Base-by-base conservation (phyloP, 2,329 filamentous ascomycete species). In the Epichloe sylvatica region DNA sequence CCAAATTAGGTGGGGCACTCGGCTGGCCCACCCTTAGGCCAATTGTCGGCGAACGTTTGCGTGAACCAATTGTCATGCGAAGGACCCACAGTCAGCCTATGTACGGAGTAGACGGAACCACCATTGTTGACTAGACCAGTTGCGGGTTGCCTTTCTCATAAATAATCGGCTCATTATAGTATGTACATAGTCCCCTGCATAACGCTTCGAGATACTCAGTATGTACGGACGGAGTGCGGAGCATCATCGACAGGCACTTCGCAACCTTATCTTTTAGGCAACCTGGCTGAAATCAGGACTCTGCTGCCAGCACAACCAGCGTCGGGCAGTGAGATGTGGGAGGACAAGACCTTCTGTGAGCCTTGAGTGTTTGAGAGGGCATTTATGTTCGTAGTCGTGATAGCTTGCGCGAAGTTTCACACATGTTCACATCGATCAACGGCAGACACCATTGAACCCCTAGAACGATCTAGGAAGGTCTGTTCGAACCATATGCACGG, bases 31-130 rank as follows among this genome's bases (percentile, higher is more conserved):
- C 23, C 34, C 36, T 45, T 25, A 41, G 47, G 45, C 47, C 35
- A 45, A 44, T 48, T 48, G 48, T 50, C 49, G 45, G 49, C 49
- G 13, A 51, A 50, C 33, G 21, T 47, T 13, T 7, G 6, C n/a
- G 15, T 47, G 21, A 36, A 33, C 45, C 47, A 52, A 50, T 50
- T 39, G 37, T 17, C 11, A n/a, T 33, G 35, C 13, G 12, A 11
- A 23, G 30, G n/a, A 34, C 45, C 40, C 49, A 34, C 8, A 39
- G 37, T 42, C 19, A 30, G 38, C 23, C 23, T 7, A 21, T 21
- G 21, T 21, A 25, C 25, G 25, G 25, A 30, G 13, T 35, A 11
- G 38, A 47, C 39, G 43, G 42, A 17, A 41, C 48, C 43, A 11
- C 25, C 25, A 40, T 47, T 47, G 45, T 47, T 41, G 45, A 38